These are phyloP conservation scores for Tolypocladium inflatum DNA, from an alignment of 2,329 filamentous ascomycete genomes.

Conservation along the genomic window DNA sequence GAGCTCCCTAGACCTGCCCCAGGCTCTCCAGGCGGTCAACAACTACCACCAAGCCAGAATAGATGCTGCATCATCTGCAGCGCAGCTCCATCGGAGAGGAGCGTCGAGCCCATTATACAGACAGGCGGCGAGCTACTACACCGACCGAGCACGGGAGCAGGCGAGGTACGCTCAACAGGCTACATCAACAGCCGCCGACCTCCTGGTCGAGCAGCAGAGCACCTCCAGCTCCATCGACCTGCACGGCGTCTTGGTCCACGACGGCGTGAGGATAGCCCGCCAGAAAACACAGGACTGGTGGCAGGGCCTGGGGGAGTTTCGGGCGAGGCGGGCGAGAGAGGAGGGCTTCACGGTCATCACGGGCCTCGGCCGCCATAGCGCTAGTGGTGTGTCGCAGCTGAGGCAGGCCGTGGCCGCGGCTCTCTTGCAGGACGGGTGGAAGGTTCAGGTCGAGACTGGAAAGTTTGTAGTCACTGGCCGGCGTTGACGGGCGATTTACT, in stretches of 20 bases:
- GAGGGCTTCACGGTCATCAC: constrained; percentile 66
- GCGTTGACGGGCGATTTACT: constrained; percentile 12
- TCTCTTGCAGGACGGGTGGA: constrained; percentile 75
- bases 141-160: constrained; percentile 58
- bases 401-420: constrained; percentile 72
- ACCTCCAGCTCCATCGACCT: constrained; percentile 56
- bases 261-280: constrained; percentile 70
- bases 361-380: constrained; percentile 69
- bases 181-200: constrained; percentile 59
- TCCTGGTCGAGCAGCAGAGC: constrained; percentile 60
- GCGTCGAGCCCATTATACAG: constrained; percentile 66
- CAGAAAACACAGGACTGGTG: constrained; percentile 67
- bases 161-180: constrained; percentile 46
- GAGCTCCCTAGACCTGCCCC: constrained; percentile 11
- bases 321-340: constrained; percentile 37
- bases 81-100: constrained; percentile 33
- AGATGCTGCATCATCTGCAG: constrained; percentile 26
- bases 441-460: constrained; percentile 61
- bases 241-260: constrained; percentile 72
- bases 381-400: constrained; percentile 64
- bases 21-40: constrained; percentile 17
- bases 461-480: constrained; percentile 60
- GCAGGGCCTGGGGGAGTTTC: constrained; percentile 57
- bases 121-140: constrained; percentile 68
- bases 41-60: constrained; percentile 18